A percentile compares a stretch with the other conserved stretches of the same genome.
phyloP scores from a whole-genome alignment of 2,329 filamentous ascomycete species.

The Sclerotinia glacialis region DNA sequence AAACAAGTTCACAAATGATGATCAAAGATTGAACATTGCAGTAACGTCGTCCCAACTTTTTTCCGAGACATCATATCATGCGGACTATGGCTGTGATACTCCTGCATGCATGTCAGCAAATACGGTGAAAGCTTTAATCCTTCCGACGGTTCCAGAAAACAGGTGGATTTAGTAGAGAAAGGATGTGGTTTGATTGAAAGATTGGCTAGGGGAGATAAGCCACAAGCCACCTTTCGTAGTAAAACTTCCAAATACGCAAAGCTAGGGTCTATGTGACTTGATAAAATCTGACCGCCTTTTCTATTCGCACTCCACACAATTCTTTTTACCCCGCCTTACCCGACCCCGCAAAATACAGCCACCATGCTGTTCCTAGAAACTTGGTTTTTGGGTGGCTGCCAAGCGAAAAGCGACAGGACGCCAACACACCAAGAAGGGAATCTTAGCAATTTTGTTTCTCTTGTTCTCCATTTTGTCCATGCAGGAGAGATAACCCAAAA shows the following conservation, averaged over 20 bases:
- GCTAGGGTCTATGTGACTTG: too few species aligned
- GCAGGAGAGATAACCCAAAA: too few species aligned
- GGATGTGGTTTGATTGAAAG: background rate
- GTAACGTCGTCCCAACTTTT: background rate
- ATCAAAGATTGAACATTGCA: background rate
- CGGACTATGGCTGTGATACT: background rate
- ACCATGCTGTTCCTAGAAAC: background rate
- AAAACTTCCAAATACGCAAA: too few species aligned
- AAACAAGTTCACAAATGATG: background rate
- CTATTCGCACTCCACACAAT: too few species aligned
- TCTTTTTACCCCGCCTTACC: slow-evolving; percentile 14
- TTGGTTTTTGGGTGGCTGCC: slow-evolving; percentile 3
- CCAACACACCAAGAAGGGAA: too few species aligned
- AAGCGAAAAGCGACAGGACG: background rate
- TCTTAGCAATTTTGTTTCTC: too few species aligned
- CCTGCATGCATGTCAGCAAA: slow-evolving; percentile 1
- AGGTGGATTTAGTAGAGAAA: too few species aligned
- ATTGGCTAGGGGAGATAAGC: too few species aligned
- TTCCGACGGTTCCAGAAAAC: background rate
- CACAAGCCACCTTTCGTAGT: too few species aligned
- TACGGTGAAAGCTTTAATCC: slow-evolving; percentile 3
- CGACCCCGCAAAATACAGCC: slow-evolving; percentile 8
- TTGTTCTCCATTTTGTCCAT: background rate
- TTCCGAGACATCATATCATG: background rate
- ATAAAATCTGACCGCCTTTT: too few species aligned